Evolutionary conservation across 106 monocot genomes (phyloP).

Genomic region (Dendrobium chrysotoxum): DNA sequence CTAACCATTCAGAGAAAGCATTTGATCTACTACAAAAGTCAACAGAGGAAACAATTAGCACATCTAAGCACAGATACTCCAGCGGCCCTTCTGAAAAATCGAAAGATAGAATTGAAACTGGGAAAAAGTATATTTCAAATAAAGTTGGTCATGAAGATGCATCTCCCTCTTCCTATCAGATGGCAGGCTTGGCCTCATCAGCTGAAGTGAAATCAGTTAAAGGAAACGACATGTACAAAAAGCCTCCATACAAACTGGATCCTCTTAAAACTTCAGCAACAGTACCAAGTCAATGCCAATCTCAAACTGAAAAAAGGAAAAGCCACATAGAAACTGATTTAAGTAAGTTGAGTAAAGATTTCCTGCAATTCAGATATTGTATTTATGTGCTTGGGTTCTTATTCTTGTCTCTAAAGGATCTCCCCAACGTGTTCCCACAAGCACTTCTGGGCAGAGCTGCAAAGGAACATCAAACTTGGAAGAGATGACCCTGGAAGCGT

Average conservation of each 20-base stretch:
- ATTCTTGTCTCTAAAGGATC: slow-evolving; percentile 6
- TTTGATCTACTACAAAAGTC: background rate
- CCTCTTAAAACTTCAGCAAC: slow-evolving; percentile 32
- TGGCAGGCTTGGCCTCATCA: slow-evolving; percentile 7
- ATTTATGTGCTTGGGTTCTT: background rate
- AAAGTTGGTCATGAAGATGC: slow-evolving; percentile 10
- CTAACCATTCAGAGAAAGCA: slow-evolving; percentile 2
- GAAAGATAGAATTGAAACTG: slow-evolving; percentile 9
- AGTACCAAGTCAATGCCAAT: slow-evolving; percentile 23
- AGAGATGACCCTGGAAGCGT: background rate
- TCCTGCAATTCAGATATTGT: background rate
- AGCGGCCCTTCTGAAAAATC: slow-evolving; percentile 7
- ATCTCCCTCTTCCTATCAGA: slow-evolving; percentile 19
- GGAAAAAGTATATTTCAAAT: slow-evolving; percentile 12
- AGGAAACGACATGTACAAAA: slow-evolving; percentile 44
- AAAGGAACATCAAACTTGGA: background rate
- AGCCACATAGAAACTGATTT: slow-evolving; percentile 22
- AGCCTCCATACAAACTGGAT: slow-evolving; percentile 64
- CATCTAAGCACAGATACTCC: slow-evolving; percentile 5
- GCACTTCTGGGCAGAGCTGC: slow-evolving; percentile 2
- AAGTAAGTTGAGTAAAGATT: slow-evolving; percentile 26
- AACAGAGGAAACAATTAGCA: slow-evolving; percentile 11
- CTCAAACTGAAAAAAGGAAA: slow-evolving; percentile 28
- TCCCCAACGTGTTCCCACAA: slow-evolving; percentile 1
- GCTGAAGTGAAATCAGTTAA: slow-evolving; percentile 30